Evolutionary conservation across 1,284 basidiomycete species (phyloP), one percentile per base, ranked within the genome.

Genomic region (Porogramme epimiltina): DNA sequence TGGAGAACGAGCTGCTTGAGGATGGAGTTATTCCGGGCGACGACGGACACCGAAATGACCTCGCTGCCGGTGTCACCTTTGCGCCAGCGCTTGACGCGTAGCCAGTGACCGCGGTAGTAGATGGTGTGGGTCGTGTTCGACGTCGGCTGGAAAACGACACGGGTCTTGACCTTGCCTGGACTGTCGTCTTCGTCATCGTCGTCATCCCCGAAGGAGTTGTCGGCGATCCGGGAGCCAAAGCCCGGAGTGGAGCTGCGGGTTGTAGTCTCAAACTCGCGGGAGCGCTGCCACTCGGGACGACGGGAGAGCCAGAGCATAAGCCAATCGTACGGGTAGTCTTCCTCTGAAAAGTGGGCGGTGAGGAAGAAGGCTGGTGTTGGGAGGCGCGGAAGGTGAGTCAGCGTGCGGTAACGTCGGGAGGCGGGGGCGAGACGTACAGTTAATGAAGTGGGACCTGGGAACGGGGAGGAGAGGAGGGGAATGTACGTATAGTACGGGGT

Each of bases 1-100:
- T 90, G 85, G n/a, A 91, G 79, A 36, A 91, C 88, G 53, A 91
- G 84, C 69, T 90, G 87, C 70, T 91, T 91, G 61, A 91, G 79
- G 62, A 91, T 86, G 39, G 80, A 79, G 71, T 91, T 91, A 58
- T 78, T 86, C 33, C 89, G 80, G 9, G 89, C 89, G 36, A 91
- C 86, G 55, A 91, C 89, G 61, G 86, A 88, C 67, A 91, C 85
- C 42, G 85, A 87, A 56, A 91, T 68, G 68, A 87, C 75, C 71
- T 91, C 88, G 60, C 81, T 81, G 36, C 82, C 78, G 54, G 77
- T 79, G 31, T 88, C 86, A 49, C 68, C 71, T 72, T 88, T 89
- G 62, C 84, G 76, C 52, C 79, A 78, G 34, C 89, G 77, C 43
- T 80, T 76, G 18, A 91, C 85, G 33, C 89, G 78, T 50, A 91